Evolutionary conservation across 225 moss, liverwort and hornwort genomes (phyloP).

Genomic region (Asterella californica): DNA sequence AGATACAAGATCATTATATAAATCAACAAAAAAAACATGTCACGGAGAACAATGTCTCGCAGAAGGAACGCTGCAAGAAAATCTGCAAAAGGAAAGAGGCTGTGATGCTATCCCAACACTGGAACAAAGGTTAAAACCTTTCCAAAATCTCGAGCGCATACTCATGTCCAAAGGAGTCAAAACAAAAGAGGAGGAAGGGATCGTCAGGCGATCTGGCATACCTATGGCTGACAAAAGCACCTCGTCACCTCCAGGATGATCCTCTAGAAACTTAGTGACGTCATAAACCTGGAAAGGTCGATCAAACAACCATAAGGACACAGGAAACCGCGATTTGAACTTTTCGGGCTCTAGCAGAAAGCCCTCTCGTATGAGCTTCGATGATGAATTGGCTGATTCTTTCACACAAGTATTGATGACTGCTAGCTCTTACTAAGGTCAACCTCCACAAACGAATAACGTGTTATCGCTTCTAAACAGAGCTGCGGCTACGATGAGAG

Average conservation of each 20-base stretch:
- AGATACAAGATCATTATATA: background rate
- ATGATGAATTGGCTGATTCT: background rate
- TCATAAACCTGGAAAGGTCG: slow-evolving; percentile 56
- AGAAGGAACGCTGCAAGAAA: too few relatives aligned
- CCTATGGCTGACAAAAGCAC: slow-evolving; percentile 72
- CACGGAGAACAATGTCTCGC: too few relatives aligned
- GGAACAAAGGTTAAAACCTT: too few relatives aligned
- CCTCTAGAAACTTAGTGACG: slow-evolving; percentile 65
- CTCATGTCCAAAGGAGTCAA: background rate
- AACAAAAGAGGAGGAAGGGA: background rate
- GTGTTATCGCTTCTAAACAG: too few relatives aligned
- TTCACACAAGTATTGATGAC: background rate
- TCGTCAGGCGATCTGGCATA: slow-evolving; percentile 6
- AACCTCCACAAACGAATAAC: background rate
- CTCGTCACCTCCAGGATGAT: slow-evolving; percentile 81
- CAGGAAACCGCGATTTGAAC: background rate
- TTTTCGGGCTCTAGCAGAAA: background rate
- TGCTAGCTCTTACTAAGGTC: background rate
- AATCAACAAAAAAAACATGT: background rate
- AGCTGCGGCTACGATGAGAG: background rate
- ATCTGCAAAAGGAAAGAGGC: background rate
- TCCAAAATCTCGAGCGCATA: too few relatives aligned
- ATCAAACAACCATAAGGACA: background rate
- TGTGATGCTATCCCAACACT: too few relatives aligned
- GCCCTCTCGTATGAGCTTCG: background rate